Evolutionary conservation across 176 grass and related monocot species (phyloP), one percentile per base, ranked within the genome.

Genomic region (Triticum turgidum): DNA sequence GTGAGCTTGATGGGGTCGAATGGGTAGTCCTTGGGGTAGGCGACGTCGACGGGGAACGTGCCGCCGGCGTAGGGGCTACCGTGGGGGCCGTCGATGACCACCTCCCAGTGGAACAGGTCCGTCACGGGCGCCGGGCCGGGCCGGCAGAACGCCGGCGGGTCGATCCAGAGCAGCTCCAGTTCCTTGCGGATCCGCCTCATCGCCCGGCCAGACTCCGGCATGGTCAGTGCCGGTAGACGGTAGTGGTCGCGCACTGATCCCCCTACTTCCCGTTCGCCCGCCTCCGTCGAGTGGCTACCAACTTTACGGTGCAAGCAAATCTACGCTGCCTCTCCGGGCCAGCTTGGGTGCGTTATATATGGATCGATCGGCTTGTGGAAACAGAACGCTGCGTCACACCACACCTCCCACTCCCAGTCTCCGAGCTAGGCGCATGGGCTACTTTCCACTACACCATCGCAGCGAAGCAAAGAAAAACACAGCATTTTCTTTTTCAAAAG

Each of bases 11-110:
- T 39, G 27, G 64, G 71, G 2, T 3, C 3, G 4, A 30, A 14
- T 0, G 88, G 88, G 45, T 82, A 69, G 1, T 14, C 0, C 34
- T 4, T 5, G 34, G 51, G 6, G 29, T 82, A 3, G 10, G 37
- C 7, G 39, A 78, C 11, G 83, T 77, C 78, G n/a, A 82, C 0
- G 35, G n/a, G 72, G 83, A 90, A 90, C 38, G 78, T 82, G 6
- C 88, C 88, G 22, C 83, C 83, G n/a, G 49, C 83, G 72, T 82
- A 90, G 7, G 88, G 88, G 83, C 70, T 82, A 62, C 39, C 88
- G 11, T 21, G 38, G 47, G 88, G 83, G 51, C 83, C 88, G 11
- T 82, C 78, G 83, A 89, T 86, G 71, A 82, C 30, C 49, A 77
- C 83, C 83, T 86, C 83, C 78, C 72, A 90, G 78, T 82, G 78